Percentiles rank a stretch among this genome's conserved stretches.
Conservation (phyloP, 2,329 filamentous ascomycete species). For the Aspergillus unguis region DNA sequence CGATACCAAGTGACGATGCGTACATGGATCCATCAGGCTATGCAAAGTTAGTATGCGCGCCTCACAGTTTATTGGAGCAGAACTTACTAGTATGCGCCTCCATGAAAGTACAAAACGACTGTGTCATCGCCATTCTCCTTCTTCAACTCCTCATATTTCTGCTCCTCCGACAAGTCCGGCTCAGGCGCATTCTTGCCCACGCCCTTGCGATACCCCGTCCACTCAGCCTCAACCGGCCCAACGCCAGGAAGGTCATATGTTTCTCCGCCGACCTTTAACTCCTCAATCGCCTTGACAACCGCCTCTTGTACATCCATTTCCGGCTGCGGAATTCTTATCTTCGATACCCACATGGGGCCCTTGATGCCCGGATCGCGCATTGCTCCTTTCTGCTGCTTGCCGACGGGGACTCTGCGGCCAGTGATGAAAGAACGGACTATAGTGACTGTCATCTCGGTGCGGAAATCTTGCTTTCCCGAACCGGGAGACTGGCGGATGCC, state of each 20-base stretch:
- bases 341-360: constrained; percentile 77
- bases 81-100: constrained; percentile 46
- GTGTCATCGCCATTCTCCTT: constrained; percentile 39
- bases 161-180: constrained; percentile 42
- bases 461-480: constrained; percentile 73
- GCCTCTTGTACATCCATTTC: constrained; percentile 44
- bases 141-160: constrained; percentile 42
- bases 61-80: not conserved
- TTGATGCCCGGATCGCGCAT: constrained; percentile 66
- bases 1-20: constrained; percentile 37
- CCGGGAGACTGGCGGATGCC: constrained; percentile 64
- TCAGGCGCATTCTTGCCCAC: constrained; percentile 37
- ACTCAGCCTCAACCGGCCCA: constrained; percentile 42
- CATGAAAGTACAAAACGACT: constrained; percentile 48
- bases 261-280: constrained; percentile 38
- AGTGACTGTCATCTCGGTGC: constrained; percentile 68
- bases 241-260: constrained; percentile 38
- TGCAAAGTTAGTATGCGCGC: not conserved
- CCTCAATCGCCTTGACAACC: constrained; percentile 38
- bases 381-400: constrained; percentile 61
- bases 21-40: constrained; percentile 45
- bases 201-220: constrained; percentile 44
- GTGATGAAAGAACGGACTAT: constrained; percentile 65
- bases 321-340: constrained; percentile 60
- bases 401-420: constrained; percentile 50